These are phyloP conservation scores for Cubamyces lactineus DNA, from an alignment of 768 basidiomycete genomes.

Conservation along the genomic window DNA sequence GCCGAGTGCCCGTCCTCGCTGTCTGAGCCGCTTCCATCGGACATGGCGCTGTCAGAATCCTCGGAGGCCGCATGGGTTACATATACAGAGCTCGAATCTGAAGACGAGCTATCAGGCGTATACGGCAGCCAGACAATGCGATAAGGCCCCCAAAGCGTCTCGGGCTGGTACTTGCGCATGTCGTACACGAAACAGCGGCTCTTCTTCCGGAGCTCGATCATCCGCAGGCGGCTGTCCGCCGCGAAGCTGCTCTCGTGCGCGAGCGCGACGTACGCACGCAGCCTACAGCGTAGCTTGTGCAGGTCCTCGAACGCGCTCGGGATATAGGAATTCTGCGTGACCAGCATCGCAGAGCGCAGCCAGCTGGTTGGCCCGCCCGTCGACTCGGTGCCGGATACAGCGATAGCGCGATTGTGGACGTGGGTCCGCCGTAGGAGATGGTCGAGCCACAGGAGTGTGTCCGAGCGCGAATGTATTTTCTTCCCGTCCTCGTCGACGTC, in stretches of 20 bases:
- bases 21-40: too few relatives aligned
- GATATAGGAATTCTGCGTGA: too few relatives aligned
- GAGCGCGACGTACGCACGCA: conserved; percentile 54
- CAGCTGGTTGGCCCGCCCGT: not conserved
- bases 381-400: not conserved
- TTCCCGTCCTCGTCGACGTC: conserved; percentile 4
- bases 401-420: conserved; percentile 8
- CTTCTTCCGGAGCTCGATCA: conserved; percentile 42
- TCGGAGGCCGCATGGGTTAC: not conserved
- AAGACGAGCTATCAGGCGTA: not conserved
- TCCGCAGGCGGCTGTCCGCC: conserved; percentile 31
- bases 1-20: not conserved
- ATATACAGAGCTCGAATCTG: too few relatives aligned
- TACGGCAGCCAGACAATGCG: conserved; percentile 14
- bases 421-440: conserved; percentile 44
- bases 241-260: conserved; percentile 39
- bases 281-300: conserved; percentile 43
- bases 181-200: conserved; percentile 68
- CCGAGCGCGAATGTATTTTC: conserved; percentile 36
- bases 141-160: conserved; percentile 66
- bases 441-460: conserved; percentile 51
- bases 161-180: conserved; percentile 56
- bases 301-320: not conserved
- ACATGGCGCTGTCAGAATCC: too few relatives aligned
- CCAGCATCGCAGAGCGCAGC: not conserved